Evolutionary conservation across 139 green algal genomes (phyloP), one percentile per base, ranked within the genome.

Genomic region (Picochlorum sp.): DNA sequence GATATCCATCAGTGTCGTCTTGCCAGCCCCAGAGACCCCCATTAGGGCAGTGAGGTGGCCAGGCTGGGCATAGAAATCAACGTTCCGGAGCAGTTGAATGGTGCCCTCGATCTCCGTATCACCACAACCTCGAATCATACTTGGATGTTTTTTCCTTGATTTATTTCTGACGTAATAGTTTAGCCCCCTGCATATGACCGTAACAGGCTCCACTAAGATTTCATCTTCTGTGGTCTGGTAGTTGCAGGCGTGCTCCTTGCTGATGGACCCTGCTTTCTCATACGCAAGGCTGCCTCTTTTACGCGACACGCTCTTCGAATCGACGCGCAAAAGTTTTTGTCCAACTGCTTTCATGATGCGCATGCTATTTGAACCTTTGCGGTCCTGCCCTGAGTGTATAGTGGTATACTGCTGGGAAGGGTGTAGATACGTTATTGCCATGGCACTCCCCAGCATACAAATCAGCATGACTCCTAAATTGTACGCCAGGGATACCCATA

Each of bases 131-230:
- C 74, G 68, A 16, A 70, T 52, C 28, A 69, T 60, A 2, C 52
- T n/a, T n/a, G n/a, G n/a, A n/a, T n/a, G n/a, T n/a, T n/a, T n/a
- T n/a, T n/a, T n/a, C n/a, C n/a, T n/a, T n/a, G n/a, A n/a, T n/a
- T n/a, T n/a, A n/a, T n/a, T n/a, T n/a, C n/a, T n/a, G n/a, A n/a
- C n/a, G n/a, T n/a, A 86, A 68, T 88, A 88, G 31, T 47, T 60
- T 10, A 88, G 61, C 31, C 84, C 52, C 21, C 74, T 28, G 68
- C 82, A 87, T 3, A 86, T 52, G 54, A 88, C 86, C 26, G 77
- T 65, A 37, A 92, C 51, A 10, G 45, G 59, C 62, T 68, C 60
- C 11, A 44, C 38, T 63, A 60, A 20, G 71, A 21, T 49, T 44
- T 21, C 24, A 28, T 28, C 24, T 28, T 0, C 30, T 38, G 18